Evolutionary conservation across 495 filamentous ascomycete genomes (phyloP).

Genomic region (Penicillium bialowiezense): DNA sequence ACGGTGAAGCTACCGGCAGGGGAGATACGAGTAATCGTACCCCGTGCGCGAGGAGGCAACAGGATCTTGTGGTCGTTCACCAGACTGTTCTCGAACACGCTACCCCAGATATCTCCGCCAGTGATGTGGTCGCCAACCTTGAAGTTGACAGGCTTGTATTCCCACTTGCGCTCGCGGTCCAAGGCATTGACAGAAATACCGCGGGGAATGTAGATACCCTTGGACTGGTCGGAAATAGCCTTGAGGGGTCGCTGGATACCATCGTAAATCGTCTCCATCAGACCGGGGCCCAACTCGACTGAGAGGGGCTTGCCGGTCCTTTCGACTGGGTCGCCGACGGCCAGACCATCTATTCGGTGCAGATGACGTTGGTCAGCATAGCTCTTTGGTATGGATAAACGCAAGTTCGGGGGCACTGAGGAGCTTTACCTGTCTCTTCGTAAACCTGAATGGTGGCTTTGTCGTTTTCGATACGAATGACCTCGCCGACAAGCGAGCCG

Average conservation of each 20-base stretch:
- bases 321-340: conserved; percentile 87
- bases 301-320: conserved; percentile 93
- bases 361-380: conserved; percentile 11
- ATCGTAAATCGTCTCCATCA: conserved; percentile 99
- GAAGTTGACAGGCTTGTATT: conserved; percentile 77
- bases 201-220: conserved; percentile 95
- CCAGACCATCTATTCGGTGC: conserved; percentile 71
- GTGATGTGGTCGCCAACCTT: conserved; percentile 98
- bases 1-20: conserved; percentile 91
- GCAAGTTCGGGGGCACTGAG: conserved; percentile 9
- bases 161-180: conserved; percentile 88
- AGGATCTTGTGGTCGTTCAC: conserved; percentile 93
- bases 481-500: conserved; percentile 87
- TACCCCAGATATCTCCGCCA: conserved; percentile 92
- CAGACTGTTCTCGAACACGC: conserved; percentile 93
- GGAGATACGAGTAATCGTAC: conserved; percentile 87
- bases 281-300: conserved; percentile 92
- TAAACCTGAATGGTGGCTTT: conserved; percentile 98
- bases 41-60: conserved; percentile 84
- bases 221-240: conserved; percentile 69
- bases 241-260: conserved; percentile 95
- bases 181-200: conserved; percentile 88
- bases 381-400: conserved; percentile 16
- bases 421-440: conserved; percentile 83
- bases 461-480: conserved; percentile 95